Base-by-base conservation (phyloP, 306 rosid species). In the Cucurbita ficifolia region DNA sequence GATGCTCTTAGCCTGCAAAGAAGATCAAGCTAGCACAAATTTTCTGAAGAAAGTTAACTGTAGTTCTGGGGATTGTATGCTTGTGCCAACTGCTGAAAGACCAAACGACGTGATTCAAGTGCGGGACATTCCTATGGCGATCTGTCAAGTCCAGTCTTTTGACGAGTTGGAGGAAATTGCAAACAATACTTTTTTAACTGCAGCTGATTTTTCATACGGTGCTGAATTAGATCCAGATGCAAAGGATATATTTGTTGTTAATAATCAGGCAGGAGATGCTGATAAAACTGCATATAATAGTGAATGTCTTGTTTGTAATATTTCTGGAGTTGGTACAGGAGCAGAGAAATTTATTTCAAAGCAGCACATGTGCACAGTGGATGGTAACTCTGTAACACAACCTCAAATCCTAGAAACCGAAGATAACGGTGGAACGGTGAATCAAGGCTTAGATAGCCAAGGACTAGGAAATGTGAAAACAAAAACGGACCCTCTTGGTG, bases 111-210 rank as follows among this genome's bases (percentile, higher is more conserved):
- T 68, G 49, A 76, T 82, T 76, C 79, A 78, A 73, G 78, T 71
- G 76, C 79, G 80, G 76, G 94, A 81, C 72, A 73, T 73, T 82
- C 81, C 83, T 70, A 80, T 81, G 46, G 78, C 80, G 52, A 73
- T 77, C 60, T 80, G 60, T 76, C 82, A 73, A 74, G 92, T 83
- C 69, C 84, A 83, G 82, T 76, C 75, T 74, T 72, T 52, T 79
- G 73, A 56, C 75, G 73, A 80, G 71, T 60, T 74, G 78, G 35
- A 36, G 75, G 84, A 83, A 24, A 14, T 75, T 53, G 51, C 76
- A 24, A 81, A 83, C 74, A 78, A 24, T 79, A 63, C 82, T 58
- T 75, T 69, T 51, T 70, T 72, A 19, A 78, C 76, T 29, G 65
- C 75, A 57, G 46, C 71, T 55, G 76, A 74, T 62, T 59, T 40